Evolutionary conservation across 2,329 filamentous ascomycete species (phyloP).

Genomic region (Meredithiella fracta): DNA sequence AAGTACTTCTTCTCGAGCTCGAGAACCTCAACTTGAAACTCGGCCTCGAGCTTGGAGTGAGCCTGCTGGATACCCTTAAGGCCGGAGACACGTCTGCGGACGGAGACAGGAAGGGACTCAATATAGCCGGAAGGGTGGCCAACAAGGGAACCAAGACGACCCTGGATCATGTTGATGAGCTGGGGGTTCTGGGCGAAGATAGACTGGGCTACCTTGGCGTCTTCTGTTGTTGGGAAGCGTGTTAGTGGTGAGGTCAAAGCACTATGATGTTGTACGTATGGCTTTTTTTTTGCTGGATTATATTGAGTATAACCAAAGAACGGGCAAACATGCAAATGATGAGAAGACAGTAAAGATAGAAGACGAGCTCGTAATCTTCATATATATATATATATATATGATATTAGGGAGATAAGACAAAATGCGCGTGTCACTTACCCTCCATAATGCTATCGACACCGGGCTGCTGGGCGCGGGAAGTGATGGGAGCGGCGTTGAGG

Average conservation of each 20-base stretch:
- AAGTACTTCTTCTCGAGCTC: conserved; percentile 99
- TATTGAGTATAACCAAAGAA: too few species aligned
- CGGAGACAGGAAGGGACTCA: conserved; percentile 76
- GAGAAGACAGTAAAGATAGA: too few species aligned
- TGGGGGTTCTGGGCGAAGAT: conserved; percentile 93
- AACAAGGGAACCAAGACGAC: conserved; percentile 81
- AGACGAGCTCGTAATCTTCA: too few species aligned
- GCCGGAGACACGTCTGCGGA: conserved; percentile 84
- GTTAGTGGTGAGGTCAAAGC: neutral
- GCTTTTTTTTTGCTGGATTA: too few species aligned
- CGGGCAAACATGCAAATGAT: too few species aligned
- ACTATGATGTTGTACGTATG: neutral
- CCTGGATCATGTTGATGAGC: conserved; percentile 94
- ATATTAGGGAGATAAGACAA: neutral
- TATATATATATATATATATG: too few species aligned
- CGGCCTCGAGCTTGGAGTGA: conserved; percentile 91
- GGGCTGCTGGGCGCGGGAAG: conserved; percentile 90
- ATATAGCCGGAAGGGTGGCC: conserved; percentile 95
- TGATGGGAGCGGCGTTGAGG: conserved; percentile 87
- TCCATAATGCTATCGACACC: conserved; percentile 91
- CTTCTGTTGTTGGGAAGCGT: conserved; percentile 44
- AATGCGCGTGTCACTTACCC: conserved; percentile 43
- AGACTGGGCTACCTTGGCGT: conserved; percentile 50
- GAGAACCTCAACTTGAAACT: conserved; percentile 97
- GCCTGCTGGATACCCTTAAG: conserved; percentile 98